Conservation (phyloP, 257 asterid species). For the Fraxinus anomala region DNA sequence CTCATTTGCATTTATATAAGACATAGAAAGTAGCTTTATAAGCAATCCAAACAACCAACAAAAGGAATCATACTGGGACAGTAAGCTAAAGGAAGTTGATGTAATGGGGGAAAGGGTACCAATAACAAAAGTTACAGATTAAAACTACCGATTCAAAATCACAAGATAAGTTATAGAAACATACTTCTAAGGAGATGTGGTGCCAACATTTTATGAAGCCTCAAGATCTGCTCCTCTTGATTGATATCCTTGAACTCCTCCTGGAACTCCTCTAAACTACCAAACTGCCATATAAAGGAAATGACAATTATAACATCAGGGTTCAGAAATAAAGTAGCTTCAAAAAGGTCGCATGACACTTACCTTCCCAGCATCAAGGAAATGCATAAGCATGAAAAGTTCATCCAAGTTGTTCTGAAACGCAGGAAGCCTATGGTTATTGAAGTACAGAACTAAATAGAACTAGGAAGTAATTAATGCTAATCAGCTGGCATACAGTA, state of each 20-base stretch:
- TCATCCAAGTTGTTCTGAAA: slow-evolving; percentile 98
- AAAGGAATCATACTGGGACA: not conserved
- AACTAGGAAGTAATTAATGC: not conserved
- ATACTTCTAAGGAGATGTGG: slow-evolving; percentile 97
- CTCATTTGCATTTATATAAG: not conserved
- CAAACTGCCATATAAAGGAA: slow-evolving; percentile 54
- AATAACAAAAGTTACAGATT: not conserved
- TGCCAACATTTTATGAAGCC: slow-evolving; percentile 98
- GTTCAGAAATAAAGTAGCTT: slow-evolving; percentile 8
- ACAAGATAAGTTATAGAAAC: slow-evolving; percentile 3
- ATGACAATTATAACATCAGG: not conserved
- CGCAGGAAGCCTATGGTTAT: slow-evolving; percentile 26
- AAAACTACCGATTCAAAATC: not conserved
- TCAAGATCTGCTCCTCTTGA: slow-evolving; percentile 95
- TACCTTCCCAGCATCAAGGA: slow-evolving; percentile 99
- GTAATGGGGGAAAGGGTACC: not conserved
- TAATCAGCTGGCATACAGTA: slow-evolving; percentile 5
- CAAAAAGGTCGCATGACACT: slow-evolving; percentile 31
- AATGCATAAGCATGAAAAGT: slow-evolving; percentile 99
- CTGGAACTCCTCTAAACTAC: slow-evolving; percentile 91
- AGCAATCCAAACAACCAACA: not conserved
- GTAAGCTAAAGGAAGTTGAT: not conserved
- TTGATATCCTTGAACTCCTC: slow-evolving; percentile 97
- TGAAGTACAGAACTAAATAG: not conserved
- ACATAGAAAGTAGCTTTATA: not conserved